These are phyloP conservation scores for Adansonia grandidieri DNA, from an alignment of 441 rosid species.

Conservation along the genomic window DNA sequence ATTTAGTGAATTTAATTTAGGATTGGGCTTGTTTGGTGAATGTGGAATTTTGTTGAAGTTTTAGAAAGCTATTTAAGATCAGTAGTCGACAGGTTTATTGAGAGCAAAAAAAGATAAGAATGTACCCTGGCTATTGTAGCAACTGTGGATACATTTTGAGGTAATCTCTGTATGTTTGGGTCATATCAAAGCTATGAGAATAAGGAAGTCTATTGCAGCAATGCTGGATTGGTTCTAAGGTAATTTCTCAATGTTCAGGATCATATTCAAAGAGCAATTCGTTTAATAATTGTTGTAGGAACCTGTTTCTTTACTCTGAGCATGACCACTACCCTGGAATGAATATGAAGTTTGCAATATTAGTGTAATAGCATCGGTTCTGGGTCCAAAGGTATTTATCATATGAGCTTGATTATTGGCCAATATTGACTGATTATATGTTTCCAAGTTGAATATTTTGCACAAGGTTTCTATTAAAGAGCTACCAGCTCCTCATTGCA, in stretches of 20 bases:
- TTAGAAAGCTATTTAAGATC: conserved; percentile 8
- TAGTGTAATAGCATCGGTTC: background rate
- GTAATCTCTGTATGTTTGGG: background rate
- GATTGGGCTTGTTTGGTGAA: conserved; percentile 23
- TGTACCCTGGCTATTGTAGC: background rate
- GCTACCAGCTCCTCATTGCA: background rate
- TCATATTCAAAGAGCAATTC: conserved; percentile 13
- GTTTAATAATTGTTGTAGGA: conserved; percentile 11
- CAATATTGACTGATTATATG: conserved; percentile 14
- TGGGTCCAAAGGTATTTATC: conserved; percentile 13
- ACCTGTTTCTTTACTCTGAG: conserved; percentile 14
- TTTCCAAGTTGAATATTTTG: conserved; percentile 17
- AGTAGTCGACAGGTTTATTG: background rate
- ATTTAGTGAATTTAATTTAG: background rate
- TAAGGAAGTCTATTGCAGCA: conserved; percentile 1
- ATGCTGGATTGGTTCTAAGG: background rate
- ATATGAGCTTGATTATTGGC: background rate
- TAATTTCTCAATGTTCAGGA: background rate
- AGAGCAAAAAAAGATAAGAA: conserved; percentile 5
- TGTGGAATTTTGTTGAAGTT: conserved; percentile 20
- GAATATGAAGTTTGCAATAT: background rate
- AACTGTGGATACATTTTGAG: background rate
- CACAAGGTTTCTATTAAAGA: conserved; percentile 17
- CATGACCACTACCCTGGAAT: background rate
- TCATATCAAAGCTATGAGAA: conserved; percentile 8